Percentiles rank a stretch among this genome's conserved stretches.
Evolutionary conservation across 371 early-diverging fungal genomes (phyloP).

Genomic region (Rhizopus stolonifer): DNA sequence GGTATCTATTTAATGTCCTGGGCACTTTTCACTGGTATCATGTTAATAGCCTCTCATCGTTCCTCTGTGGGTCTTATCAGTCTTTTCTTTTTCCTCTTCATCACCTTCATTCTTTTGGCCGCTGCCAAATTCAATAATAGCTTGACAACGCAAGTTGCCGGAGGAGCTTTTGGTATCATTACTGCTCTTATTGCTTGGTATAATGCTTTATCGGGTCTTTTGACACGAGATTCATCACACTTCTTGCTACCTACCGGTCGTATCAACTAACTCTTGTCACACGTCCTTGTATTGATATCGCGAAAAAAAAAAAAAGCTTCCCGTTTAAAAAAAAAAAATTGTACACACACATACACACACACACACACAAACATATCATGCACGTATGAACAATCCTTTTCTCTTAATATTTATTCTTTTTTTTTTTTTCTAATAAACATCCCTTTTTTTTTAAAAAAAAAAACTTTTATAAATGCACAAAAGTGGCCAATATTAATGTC

Average conservation of each 20-base stretch:
- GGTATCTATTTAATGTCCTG: conserved; percentile 70
- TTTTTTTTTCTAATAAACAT: too few relatives aligned
- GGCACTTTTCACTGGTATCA: conserved; percentile 67
- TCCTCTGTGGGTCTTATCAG: conserved; percentile 59
- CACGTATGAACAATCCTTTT: too few relatives aligned
- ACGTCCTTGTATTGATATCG: too few relatives aligned
- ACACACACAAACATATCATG: too few relatives aligned
- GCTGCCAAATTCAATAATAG: conserved; percentile 44
- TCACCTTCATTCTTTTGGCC: conserved; percentile 64
- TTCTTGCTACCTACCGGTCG: conserved; percentile 59
- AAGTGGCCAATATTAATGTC: too few relatives aligned
- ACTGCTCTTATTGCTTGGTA: conserved; percentile 76
- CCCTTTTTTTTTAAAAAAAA: too few relatives aligned
- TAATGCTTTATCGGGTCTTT: conserved; percentile 64
- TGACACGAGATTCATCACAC: conserved; percentile 56
- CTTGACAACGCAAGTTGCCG: conserved; percentile 43
- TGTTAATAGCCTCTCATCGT: conserved; percentile 68
- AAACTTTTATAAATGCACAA: too few relatives aligned
- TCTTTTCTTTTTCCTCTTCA: conserved; percentile 63
- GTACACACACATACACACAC: too few relatives aligned
- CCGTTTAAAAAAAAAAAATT: too few relatives aligned
- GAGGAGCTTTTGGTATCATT: conserved; percentile 68
- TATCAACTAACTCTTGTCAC: conserved; percentile 43
- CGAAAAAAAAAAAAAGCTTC: too few relatives aligned
- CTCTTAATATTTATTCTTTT: too few relatives aligned